phyloP scores from a whole-genome alignment of 2,329 filamentous ascomycete genomes.

The Neobulgaria alba region DNA sequence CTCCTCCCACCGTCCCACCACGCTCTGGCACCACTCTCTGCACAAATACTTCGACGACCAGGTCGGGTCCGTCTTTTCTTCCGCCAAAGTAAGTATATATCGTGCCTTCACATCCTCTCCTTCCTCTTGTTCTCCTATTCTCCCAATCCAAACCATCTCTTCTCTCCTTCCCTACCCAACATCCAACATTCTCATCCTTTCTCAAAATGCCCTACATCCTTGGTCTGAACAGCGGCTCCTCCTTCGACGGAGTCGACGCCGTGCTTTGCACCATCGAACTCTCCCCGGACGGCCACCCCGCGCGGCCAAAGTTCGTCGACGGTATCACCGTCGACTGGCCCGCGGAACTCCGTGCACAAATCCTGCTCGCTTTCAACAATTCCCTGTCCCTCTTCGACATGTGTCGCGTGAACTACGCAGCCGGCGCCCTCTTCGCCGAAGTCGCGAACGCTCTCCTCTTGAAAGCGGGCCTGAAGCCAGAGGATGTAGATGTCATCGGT shows the following conservation, averaged over 20 bases:
- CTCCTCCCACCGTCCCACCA: no score
- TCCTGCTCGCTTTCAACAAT: conserved; percentile 1
- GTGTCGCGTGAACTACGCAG: conserved; percentile 2
- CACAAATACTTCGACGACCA: no score
- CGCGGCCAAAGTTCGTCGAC: conserved; percentile 1
- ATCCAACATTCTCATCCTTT: no score
- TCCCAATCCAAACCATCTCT: no score
- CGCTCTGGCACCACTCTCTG: no score
- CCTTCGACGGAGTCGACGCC: conserved; percentile 1
- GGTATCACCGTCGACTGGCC: conserved; percentile 1
- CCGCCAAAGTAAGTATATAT: no score
- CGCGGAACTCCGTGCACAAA: background rate
- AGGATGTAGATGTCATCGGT: conserved; percentile 1
- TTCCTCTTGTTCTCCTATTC: no score
- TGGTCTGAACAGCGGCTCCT: conserved; percentile 1
- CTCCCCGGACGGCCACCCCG: background rate
- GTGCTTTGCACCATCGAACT: conserved; percentile 1
- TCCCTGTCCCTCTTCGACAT: background rate
- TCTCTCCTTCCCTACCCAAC: no score
- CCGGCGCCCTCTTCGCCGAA: conserved; percentile 1
- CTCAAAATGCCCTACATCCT: conserved; percentile 1
- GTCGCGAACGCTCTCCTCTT: background rate
- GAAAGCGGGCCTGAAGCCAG: background rate
- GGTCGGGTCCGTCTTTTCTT: no score
- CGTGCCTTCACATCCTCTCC: no score